phyloP scores from a whole-genome alignment of 306 rosid genomes.

The Citrullus amarus region DNA sequence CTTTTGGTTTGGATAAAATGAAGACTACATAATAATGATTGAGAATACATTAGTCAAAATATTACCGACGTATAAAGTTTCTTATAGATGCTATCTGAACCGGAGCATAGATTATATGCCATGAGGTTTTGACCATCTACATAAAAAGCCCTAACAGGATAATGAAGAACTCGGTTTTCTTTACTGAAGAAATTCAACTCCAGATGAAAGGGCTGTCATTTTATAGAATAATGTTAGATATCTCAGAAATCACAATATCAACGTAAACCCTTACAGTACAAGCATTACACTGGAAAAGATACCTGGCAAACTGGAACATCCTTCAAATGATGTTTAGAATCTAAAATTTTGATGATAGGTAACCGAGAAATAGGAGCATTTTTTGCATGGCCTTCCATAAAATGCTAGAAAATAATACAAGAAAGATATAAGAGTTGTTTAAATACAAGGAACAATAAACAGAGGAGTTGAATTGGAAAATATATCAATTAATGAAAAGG shows the following conservation, averaged over 20 bases:
- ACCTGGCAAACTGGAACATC: slow-evolving; percentile 79
- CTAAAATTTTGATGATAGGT: slow-evolving; percentile 74
- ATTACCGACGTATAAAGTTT: slow-evolving; percentile 81
- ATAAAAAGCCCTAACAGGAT: slow-evolving; percentile 84
- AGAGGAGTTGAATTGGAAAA: background rate
- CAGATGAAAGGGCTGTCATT: slow-evolving; percentile 80
- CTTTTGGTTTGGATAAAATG: background rate
- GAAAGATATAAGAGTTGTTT: background rate
- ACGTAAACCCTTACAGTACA: slow-evolving; percentile 14
- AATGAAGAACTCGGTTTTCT: slow-evolving; percentile 92
- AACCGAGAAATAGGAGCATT: slow-evolving; percentile 84
- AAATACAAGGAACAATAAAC: background rate
- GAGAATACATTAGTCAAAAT: slow-evolving; percentile 8
- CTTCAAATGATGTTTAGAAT: slow-evolving; percentile 76
- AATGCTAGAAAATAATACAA: slow-evolving; percentile 54
- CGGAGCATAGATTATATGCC: slow-evolving; percentile 72
- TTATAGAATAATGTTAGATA: slow-evolving; percentile 21
- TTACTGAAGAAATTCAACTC: slow-evolving; percentile 92
- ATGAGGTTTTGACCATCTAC: slow-evolving; percentile 74
- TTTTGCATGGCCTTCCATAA: slow-evolving; percentile 92
- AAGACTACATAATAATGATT: background rate
- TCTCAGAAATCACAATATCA: slow-evolving; percentile 14
- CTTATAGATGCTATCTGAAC: slow-evolving; percentile 68
- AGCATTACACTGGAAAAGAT: slow-evolving; percentile 15
- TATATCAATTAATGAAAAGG: background rate